A percentile compares a stretch with the other conserved stretches of the same genome.
phyloP scores from a whole-genome alignment of 306 rosid genomes.

The Abrus pulchellus region DNA sequence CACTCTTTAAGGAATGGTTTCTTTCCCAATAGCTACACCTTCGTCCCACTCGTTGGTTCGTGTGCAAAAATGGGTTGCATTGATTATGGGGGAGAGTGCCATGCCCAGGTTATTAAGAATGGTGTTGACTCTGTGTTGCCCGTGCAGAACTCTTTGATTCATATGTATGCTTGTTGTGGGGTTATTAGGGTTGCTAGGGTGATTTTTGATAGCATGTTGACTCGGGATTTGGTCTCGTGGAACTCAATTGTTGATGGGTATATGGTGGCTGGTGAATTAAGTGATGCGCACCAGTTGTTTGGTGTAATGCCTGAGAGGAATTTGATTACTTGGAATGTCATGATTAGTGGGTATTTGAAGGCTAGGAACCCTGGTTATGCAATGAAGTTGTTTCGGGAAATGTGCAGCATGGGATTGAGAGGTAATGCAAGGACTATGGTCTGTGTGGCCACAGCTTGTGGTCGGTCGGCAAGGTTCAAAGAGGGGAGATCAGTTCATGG shows the following conservation, averaged over 20 bases:
- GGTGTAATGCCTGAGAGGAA: constrained; percentile 69
- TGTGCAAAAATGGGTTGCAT: constrained; percentile 61
- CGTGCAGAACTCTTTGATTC: constrained; percentile 71
- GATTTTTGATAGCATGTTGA: constrained; percentile 62
- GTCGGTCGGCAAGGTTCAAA: constrained; percentile 65
- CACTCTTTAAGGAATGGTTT: constrained; percentile 53
- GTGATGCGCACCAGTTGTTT: constrained; percentile 62
- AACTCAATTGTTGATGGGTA: constrained; percentile 64
- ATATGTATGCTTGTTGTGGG: constrained; percentile 70
- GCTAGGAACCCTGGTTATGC: constrained; percentile 72
- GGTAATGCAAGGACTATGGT: constrained; percentile 67
- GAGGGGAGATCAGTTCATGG: constrained; percentile 89
- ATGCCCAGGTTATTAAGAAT: constrained; percentile 70
- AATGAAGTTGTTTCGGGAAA: constrained; percentile 69
- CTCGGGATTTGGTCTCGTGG: constrained; percentile 73
- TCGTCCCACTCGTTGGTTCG: constrained; percentile 65
- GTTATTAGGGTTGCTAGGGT: constrained; percentile 52
- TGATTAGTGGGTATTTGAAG: constrained; percentile 69
- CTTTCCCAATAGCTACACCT: constrained; percentile 65
- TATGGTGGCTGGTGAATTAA: constrained; percentile 53
- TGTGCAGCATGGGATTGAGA: constrained; percentile 61
- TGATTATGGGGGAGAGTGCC: constrained; percentile 62
- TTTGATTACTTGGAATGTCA: constrained; percentile 71
- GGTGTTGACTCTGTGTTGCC: constrained; percentile 62
- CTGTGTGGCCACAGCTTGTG: constrained; percentile 64